Evolutionary conservation across 2,329 filamentous ascomycete genomes (phyloP), one percentile per base, ranked within the genome.

Genomic region (Fusarium denticulatum): DNA sequence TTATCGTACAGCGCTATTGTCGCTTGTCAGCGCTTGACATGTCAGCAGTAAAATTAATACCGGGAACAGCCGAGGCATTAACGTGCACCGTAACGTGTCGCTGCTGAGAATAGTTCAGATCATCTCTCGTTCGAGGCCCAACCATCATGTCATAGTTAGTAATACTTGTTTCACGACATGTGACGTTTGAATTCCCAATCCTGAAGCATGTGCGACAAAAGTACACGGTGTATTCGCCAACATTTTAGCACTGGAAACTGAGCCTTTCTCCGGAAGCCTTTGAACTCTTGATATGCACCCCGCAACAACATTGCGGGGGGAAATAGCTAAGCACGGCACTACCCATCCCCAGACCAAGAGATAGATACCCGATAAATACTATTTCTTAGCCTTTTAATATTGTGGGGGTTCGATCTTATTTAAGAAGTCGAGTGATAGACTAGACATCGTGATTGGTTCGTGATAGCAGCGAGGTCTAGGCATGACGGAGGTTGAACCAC

Each of bases 51-150:
- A 30, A 36, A 46, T 10, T 10, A 56, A 57, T 40, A 28, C 60
- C 60, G 47, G 60, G 37, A 65, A 64, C 37, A 46, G 32, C 60
- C 60, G 40, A 65, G 63, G 62, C 26, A 32, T 64, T 30, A 32
- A 36, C 24, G 14, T 56, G 24, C 39, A 15, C 20, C 12, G 20
- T 15, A 52, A 22, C 30, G 15, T 22, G n/a, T 28, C 15, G 30
- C 52, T 43, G 5, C 60, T 36, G n/a, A 57, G 63, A 64, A 26
- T 3, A 28, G 60, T 42, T 46, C 32, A 20, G 63, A 65, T 65
- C 40, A 30, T 57, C 63, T 22, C n/a, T 37, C 20, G n/a, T 24
- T 56, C 46, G 13, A 36, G 63, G 47, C 63, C 28, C 28, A 46
- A 42, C 34, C 12, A 40, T 65, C 60, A 47, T 65, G 47, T 47